These are phyloP conservation scores for Stenocarpella maydis DNA, from an alignment of 2,329 filamentous ascomycete species.

Conservation along the genomic window DNA sequence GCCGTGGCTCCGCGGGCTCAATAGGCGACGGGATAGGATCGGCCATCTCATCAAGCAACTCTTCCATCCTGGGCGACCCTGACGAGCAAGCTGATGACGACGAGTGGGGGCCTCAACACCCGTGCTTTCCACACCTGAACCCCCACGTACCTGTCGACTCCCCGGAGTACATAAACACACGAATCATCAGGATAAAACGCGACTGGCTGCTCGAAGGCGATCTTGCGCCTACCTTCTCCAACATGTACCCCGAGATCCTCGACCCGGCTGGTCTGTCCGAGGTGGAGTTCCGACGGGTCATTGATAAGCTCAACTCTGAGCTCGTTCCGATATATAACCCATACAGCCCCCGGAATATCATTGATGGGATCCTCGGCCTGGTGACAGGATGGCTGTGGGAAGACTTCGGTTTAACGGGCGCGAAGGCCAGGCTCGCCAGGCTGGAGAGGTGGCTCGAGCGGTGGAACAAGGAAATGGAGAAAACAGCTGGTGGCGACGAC, in stretches of 20 bases:
- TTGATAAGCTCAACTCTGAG: slow-evolving; percentile 83
- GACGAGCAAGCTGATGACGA: slow-evolving; percentile 74
- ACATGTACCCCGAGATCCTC: slow-evolving; percentile 94
- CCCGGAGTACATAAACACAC: slow-evolving; percentile 76
- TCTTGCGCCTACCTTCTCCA: slow-evolving; percentile 90
- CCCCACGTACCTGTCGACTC: slow-evolving; percentile 86
- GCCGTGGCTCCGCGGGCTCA: slow-evolving; percentile 57
- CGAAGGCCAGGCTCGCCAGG: slow-evolving; percentile 74
- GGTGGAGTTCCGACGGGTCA: slow-evolving; percentile 82
- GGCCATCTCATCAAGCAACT: slow-evolving; percentile 63
- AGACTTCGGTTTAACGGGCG: slow-evolving; percentile 78
- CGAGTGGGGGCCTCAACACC: slow-evolving; percentile 92
- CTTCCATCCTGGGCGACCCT: slow-evolving; percentile 68
- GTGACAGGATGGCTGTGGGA: slow-evolving; percentile 96
- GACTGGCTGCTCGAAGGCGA: slow-evolving; percentile 94
- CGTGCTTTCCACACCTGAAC: slow-evolving; percentile 93
- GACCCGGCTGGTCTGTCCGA: slow-evolving; percentile 84
- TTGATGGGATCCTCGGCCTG: slow-evolving; percentile 82
- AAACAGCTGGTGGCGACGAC: slow-evolving; percentile 59
- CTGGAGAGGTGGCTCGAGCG: slow-evolving; percentile 85
- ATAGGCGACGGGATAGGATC: slow-evolving; percentile 62
- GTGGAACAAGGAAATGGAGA: slow-evolving; percentile 81
- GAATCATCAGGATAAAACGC: slow-evolving; percentile 88
- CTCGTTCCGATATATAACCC: slow-evolving; percentile 83
- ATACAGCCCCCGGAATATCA: slow-evolving; percentile 75